Evolutionary conservation across 202 grass and related monocot species (phyloP), one percentile per base, ranked within the genome.

Genomic region (Elaeis oleifera): DNA sequence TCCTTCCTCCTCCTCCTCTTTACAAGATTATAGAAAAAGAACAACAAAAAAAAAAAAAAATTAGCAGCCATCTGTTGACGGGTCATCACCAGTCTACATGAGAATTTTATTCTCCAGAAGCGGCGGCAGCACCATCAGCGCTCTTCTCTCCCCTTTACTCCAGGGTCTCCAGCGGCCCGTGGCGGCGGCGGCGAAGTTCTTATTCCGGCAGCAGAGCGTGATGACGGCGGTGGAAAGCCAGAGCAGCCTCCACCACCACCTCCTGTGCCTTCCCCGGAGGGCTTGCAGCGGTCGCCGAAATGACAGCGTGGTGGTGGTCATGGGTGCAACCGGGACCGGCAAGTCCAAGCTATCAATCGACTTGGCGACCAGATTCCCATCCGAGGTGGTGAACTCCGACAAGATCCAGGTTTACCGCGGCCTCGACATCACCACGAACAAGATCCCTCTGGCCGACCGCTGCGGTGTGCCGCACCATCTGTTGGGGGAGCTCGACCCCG

Each of bases 381-480:
- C 32, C 0, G 60, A 63, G 39, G 60, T 63, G 32, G 19, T 63
- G 3, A 63, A 63, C 19, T 63, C 60, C 60, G 60, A 63, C 36
- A 63, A 63, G 60, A 49, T 50, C 15, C 60, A 63, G 39, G 36
- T 63, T 7, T 63, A 63, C 60, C 60, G 60, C 18, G 60, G 60
- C 60, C 60, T 63, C 60, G 60, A 63, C 60, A 49, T 49, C 60
- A 49, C 39, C 60, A 63, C 60, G 1, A 63, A 63, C 32, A 63
- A 63, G 20, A 49, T 63, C 8, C 39, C 60, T 20, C 0, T 16
- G 0, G 32, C 18, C 19, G 60, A 63, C 36, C 4, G 36, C 9
- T 5, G 18, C 32, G 60, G 60, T 36, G 60, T 63, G 19, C 60
- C 60, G 31, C 60, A 63, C 19, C 60, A 63, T 63, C 23, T 63